Evolutionary conservation across 176 grass and related monocot species (phyloP).

Genomic region (Olyra latifolia): DNA sequence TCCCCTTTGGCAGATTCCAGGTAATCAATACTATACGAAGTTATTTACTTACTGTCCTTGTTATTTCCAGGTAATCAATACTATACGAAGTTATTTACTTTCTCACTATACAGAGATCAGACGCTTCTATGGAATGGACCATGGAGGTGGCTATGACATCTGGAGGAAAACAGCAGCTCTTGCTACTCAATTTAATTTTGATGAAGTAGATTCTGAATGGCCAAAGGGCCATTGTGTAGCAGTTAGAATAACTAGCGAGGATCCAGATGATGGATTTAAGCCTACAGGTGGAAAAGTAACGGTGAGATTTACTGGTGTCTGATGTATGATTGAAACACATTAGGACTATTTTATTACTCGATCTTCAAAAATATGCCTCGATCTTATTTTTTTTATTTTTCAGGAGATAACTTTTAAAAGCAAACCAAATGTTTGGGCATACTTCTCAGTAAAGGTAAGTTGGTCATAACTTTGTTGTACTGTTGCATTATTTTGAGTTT

Average conservation of each 20-base stretch:
- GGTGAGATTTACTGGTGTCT: constrained; percentile 48
- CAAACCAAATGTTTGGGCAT: constrained; percentile 96
- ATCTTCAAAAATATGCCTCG: constrained; percentile 1
- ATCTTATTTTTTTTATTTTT: constrained; percentile 36
- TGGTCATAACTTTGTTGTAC: constrained; percentile 13
- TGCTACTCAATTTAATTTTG: constrained; percentile 89
- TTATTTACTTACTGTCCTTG: neutral
- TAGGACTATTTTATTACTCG: constrained; percentile 7
- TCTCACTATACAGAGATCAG: constrained; percentile 70
- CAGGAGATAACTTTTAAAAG: constrained; percentile 97
- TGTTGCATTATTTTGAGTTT: neutral
- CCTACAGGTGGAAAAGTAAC: constrained; percentile 94
- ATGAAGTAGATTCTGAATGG: constrained; percentile 80
- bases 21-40: constrained; percentile 36
- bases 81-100: constrained; percentile 6
- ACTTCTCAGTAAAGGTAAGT: constrained; percentile 99
- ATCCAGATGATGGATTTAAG: constrained; percentile 99
- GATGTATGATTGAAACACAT: constrained; percentile 23
- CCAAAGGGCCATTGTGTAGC: constrained; percentile 94
- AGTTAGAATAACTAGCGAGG: constrained; percentile 90
- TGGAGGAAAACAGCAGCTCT: constrained; percentile 81
- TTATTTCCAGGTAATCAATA: too few relatives aligned
- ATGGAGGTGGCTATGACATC: constrained; percentile 80
- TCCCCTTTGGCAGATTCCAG: constrained; percentile 95
- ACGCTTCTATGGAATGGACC: constrained; percentile 94